phyloP scores from a whole-genome alignment of 163 green algal genomes.

The Trebouxia gelatinosa region DNA sequence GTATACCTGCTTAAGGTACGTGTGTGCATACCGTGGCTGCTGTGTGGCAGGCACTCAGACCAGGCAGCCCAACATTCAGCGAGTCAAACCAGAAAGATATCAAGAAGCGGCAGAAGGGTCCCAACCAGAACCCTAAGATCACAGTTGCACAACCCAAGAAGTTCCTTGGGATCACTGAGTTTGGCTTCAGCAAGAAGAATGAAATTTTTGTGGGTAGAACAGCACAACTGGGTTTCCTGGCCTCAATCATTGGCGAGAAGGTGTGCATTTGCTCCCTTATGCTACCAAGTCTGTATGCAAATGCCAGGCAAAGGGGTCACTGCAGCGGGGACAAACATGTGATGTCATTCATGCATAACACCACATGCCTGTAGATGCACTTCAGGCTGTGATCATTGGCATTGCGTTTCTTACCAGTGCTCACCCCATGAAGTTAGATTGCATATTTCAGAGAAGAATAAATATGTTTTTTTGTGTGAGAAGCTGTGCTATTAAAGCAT shows the following conservation, averaged over 20 bases:
- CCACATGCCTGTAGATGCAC: no score
- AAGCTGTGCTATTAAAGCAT: not conserved
- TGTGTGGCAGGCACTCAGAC: slow-evolving; percentile 42
- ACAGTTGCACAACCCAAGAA: slow-evolving; percentile 36
- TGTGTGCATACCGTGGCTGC: not conserved
- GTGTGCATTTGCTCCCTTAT: no score
- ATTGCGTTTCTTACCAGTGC: no score
- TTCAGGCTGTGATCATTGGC: no score
- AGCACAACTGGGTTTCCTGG: slow-evolving; percentile 67
- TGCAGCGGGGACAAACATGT: no score
- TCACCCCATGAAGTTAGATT: no score
- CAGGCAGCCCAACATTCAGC: slow-evolving; percentile 50
- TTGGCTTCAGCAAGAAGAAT: slow-evolving; percentile 73
- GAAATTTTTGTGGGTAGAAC: slow-evolving; percentile 63
- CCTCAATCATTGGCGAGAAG: slow-evolving; percentile 52
- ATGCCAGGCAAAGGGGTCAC: no score
- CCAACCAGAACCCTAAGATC: slow-evolving; percentile 47
- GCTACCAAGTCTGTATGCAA: not conserved
- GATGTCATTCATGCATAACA: no score
- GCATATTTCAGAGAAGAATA: no score
- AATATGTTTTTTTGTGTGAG: not conserved
- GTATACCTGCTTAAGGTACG: not conserved
- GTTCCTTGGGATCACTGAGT: slow-evolving; percentile 22
- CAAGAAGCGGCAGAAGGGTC: slow-evolving; percentile 35
- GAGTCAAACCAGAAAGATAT: slow-evolving; percentile 46